Evolutionary conservation across 106 monocot genomes (phyloP), one percentile per base, ranked within the genome.

Genomic region (Gastrodia elata): DNA sequence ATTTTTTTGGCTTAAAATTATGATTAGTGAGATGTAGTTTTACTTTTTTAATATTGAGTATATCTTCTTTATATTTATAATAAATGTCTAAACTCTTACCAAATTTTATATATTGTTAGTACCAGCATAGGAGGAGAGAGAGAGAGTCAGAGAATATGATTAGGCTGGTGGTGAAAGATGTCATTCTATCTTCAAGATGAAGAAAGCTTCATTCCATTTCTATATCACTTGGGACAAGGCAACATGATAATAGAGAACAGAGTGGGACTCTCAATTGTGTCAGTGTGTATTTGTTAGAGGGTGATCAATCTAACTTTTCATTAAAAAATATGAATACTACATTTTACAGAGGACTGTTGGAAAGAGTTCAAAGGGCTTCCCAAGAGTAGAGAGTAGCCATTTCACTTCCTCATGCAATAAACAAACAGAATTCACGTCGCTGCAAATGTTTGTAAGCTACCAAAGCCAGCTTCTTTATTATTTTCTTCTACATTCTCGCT

Each of bases 181-280:
- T 67, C 67, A 67, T n/a, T 67, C 67, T 36, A 67, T 18, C 67
- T 67, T 67, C 36, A 67, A 38, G 37, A 36, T 67, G 67, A 67
- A 67, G 67, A 67, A 67, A 67, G 37, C 15, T 20, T 36, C 67
- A 38, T n/a, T 35, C 34, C 67, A 35, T 14, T 67, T 36, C 37
- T 37, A 1, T 36, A 7, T 38, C 28, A 67, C 38, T 20, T 35
- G 18, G 37, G 67, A 67, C 35, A 38, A 38, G 67, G 67, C 67
- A 67, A 67, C 37, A 38, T 67, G 38, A 67, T 38, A 67, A 38
- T 67, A 38, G 67, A 20, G 67, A 61, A 30, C 13, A 28, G 61
- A 30, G 61, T 30, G 61, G 32, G 11, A 27, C 4, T 30, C 11
- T 4, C 61, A 30, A 30, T 61, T 61, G 61, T 61, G 61, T 61